These are phyloP conservation scores for Cinnamomum micranthum DNA, from an alignment of 164 flowering plant genomes.

Conservation along the genomic window DNA sequence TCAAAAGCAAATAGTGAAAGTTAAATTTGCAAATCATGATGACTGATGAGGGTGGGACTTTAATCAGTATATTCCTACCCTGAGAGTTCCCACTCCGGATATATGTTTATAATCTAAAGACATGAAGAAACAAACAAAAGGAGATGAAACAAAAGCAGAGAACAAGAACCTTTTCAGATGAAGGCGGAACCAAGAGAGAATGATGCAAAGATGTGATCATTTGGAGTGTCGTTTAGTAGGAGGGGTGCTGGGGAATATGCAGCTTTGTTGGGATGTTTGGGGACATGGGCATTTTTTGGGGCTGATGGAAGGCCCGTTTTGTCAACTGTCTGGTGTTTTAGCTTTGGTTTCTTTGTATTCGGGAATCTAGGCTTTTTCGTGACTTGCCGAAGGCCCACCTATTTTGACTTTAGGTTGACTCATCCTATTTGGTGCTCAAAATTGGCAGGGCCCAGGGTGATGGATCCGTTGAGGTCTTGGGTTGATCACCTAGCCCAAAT, in stretches of 20 bases:
- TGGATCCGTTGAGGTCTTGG: no score
- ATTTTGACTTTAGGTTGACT: background rate
- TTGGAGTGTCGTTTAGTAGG: background rate
- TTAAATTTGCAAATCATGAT: no score
- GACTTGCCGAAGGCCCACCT: background rate
- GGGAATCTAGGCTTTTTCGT: background rate
- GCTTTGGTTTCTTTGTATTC: background rate
- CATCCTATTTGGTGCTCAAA: background rate
- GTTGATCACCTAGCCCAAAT: no score
- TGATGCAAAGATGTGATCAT: background rate
- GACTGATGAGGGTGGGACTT: background rate
- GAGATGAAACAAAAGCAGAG: background rate
- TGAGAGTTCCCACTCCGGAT: background rate
- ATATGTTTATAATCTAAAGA: background rate
- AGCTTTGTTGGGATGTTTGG: slow-evolving; percentile 2
- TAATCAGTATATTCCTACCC: background rate
- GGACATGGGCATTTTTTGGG: background rate
- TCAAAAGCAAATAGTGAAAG: background rate
- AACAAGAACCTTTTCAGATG: background rate
- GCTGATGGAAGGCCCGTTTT: background rate
- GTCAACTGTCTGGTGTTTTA: background rate
- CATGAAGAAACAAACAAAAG: background rate
- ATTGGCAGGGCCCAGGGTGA: no score
- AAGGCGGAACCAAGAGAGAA: background rate
- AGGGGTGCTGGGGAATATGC: background rate